Evolutionary conservation across 2,329 filamentous ascomycete species (phyloP).

Genomic region (Fusarium graminum): DNA sequence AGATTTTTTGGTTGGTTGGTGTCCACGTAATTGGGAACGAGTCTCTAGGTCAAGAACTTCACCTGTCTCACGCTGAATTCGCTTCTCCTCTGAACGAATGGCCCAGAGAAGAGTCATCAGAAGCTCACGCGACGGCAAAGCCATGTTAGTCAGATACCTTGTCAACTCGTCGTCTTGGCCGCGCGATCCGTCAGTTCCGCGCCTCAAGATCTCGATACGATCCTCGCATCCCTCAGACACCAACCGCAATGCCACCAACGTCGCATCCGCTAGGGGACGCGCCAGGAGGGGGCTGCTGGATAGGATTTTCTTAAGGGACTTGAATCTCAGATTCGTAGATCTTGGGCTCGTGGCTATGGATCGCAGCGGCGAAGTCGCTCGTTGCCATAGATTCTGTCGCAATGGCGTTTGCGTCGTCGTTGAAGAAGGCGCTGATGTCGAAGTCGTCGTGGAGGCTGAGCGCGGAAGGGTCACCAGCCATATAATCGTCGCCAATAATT

Average conservation of each 20-base stretch:
- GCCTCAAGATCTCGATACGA: constrained; percentile 57
- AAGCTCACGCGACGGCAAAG: constrained; percentile 62
- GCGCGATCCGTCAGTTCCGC: constrained; percentile 55
- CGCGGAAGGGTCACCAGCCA: constrained; percentile 71
- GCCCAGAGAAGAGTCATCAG: constrained; percentile 64
- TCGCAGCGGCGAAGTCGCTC: constrained; percentile 65
- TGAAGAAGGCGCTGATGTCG: constrained; percentile 68
- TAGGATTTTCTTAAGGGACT: constrained; percentile 73
- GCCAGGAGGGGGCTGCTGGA: constrained; percentile 80
- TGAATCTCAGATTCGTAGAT: constrained; percentile 71
- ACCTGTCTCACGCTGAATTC: constrained; percentile 47
- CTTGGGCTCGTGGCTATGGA: constrained; percentile 65
- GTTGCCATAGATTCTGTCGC: constrained; percentile 63
- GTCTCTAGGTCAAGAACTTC: constrained; percentile 45
- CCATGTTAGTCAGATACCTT: constrained; percentile 54
- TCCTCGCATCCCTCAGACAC: constrained; percentile 69
- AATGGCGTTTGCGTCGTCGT: constrained; percentile 62
- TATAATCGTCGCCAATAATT: constrained; percentile 75
- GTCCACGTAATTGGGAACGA: constrained; percentile 34
- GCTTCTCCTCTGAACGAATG: constrained; percentile 59
- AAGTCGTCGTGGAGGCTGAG: constrained; percentile 63
- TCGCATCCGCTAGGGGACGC: constrained; percentile 80
- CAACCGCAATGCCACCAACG: constrained; percentile 79
- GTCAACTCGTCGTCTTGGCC: constrained; percentile 54
- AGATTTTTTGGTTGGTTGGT: constrained; percentile 45